These are phyloP conservation scores for Madurella mycetomatis DNA, from an alignment of 2,329 filamentous ascomycete genomes.

Conservation along the genomic window DNA sequence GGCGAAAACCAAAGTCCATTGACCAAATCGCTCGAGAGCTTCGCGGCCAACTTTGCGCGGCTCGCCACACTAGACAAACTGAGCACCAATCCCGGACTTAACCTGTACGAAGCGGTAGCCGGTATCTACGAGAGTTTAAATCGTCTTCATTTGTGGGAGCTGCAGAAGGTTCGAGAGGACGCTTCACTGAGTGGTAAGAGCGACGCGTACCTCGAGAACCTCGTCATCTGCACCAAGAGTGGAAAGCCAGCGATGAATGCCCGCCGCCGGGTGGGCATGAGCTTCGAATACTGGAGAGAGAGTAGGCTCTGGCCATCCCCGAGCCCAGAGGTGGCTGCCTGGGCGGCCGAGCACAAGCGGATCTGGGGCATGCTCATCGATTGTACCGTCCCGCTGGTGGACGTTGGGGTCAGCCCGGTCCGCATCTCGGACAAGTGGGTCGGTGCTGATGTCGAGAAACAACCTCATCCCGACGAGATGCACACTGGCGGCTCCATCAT, in stretches of 20 bases:
- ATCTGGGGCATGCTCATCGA: slow-evolving; percentile 67
- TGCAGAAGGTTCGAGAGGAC: slow-evolving; percentile 52
- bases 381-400: slow-evolving; percentile 47
- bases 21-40: slow-evolving; percentile 66
- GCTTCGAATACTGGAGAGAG: slow-evolving; percentile 74
- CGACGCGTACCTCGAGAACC: slow-evolving; percentile 48
- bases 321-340: slow-evolving; percentile 34
- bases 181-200: slow-evolving; percentile 40
- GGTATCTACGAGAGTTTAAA: slow-evolving; percentile 68
- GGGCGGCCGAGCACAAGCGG: slow-evolving; percentile 40
- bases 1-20: slow-evolving; percentile 57
- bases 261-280: slow-evolving; percentile 61
- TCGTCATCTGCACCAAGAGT: slow-evolving; percentile 64
- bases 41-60: slow-evolving; percentile 66
- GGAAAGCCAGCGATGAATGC: slow-evolving; percentile 69
- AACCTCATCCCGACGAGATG: slow-evolving; percentile 42
- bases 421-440: slow-evolving; percentile 73
- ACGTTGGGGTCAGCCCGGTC: slow-evolving; percentile 52
- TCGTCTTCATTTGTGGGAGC: slow-evolving; percentile 67
- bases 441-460: slow-evolving; percentile 60
- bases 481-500: slow-evolving; percentile 40
- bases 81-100: slow-evolving; percentile 62
- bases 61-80: slow-evolving; percentile 67
- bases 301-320: slow-evolving; percentile 44
- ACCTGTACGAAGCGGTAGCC: slow-evolving; percentile 72